These are phyloP conservation scores for Galerina sulciceps DNA, from an alignment of 768 basidiomycete species.

Conservation along the genomic window DNA sequence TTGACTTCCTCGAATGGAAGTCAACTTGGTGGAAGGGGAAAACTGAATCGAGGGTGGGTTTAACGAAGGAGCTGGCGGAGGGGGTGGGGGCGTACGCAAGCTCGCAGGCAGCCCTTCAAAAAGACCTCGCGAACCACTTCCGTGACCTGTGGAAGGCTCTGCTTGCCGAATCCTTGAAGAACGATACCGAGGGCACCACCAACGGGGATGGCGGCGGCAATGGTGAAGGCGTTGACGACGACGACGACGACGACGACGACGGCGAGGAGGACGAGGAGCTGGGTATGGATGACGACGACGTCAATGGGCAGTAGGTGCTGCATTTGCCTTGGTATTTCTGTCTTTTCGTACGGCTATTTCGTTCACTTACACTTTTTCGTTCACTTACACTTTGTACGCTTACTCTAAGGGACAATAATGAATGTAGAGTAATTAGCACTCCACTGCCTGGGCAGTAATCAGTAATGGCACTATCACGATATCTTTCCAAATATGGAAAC, in stretches of 20 bases:
- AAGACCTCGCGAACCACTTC: not conserved
- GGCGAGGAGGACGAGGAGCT: not conserved
- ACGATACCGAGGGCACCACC: not conserved
- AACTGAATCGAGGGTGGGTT: not conserved
- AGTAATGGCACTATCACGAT: too few species aligned
- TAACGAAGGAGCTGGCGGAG: not conserved
- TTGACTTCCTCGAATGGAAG: not conserved
- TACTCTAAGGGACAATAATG: too few species aligned
- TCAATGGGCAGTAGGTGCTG: not conserved
- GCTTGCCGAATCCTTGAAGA: not conserved
- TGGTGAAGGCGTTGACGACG: not conserved
- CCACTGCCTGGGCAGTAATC: too few species aligned
- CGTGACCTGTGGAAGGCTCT: not conserved
- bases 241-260: not conserved
- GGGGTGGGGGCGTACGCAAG: not conserved
- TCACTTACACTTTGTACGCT: too few species aligned
- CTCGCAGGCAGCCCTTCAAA: not conserved
- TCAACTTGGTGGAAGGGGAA: slow-evolving; percentile 1
- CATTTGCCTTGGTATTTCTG: too few species aligned
- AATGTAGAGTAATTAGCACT: too few species aligned
- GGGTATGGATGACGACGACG: not conserved
- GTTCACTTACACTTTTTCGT: too few species aligned
- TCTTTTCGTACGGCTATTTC: too few species aligned
- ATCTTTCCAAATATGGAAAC: too few species aligned
- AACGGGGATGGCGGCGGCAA: not conserved